Base-by-base conservation (phyloP, 2,329 filamentous ascomycete species). In the Fusarium xylarioides region DNA sequence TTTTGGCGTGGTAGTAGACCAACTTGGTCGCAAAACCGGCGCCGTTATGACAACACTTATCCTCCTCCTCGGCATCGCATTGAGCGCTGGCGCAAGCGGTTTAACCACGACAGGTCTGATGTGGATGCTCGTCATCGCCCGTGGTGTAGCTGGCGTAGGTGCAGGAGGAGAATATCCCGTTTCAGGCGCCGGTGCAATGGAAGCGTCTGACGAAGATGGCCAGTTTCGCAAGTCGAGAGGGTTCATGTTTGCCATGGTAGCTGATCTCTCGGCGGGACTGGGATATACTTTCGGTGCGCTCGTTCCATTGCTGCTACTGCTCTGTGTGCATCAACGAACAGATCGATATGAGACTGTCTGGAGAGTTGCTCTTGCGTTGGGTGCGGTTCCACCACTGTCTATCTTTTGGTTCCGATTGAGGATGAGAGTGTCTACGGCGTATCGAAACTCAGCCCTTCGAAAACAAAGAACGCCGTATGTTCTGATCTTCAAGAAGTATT, bases 201-300 rank as follows among this genome's bases (percentile, higher is more conserved):
- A 65, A 7, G 63, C 63, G 0, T 65, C 63, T 10, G 63, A 65
- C 8, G 63, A 65, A 35, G 57, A 49, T 5, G 47, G 58, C n/a
- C 58, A 63, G 19, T 65, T 65, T 28, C 58, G 63, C 23, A 65
- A 63, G 5, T 47, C 47, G 5, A 35, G 63, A 26, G 63, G 63
- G 4, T 65, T 65, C 28, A 65, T 65, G 63, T 47, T 65, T n/a
- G 63, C 63, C 19, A 65, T 65, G 63, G 40, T 63, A 11, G 58
- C 47, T 8, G 58, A 65, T 34, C 40, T 65, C 5, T 65, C 63
- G 3, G 63, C 63, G 2, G 63, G 58, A 0, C 12, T 65, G 14
- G 63, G 63, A 8, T 65, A 63, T 15, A 63, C 58, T 7, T 65
- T 65, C 12, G 58, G 46, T 11, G 63, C 63, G 0, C 58, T 63